phyloP scores from a whole-genome alignment of 805 yeast species.

The Ogataea haglerorum region DNA sequence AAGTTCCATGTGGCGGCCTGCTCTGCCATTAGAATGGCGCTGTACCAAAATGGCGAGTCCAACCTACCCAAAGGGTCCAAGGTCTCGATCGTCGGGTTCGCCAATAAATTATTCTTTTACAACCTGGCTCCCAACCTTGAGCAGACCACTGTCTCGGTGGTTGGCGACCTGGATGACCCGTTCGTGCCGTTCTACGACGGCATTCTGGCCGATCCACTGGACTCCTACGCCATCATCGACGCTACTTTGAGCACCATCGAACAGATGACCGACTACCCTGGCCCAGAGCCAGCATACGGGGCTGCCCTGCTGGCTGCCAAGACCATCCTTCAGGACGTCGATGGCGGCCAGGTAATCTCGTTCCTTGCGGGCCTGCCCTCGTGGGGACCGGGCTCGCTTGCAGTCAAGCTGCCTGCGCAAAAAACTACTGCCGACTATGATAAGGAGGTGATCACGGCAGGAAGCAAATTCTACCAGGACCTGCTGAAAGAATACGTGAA shows the following conservation, averaged over 20 bases:
- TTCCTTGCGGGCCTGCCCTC: slow-evolving; percentile 69
- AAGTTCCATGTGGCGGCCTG: slow-evolving; percentile 62
- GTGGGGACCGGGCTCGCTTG: slow-evolving; percentile 72
- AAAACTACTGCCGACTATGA: slow-evolving; percentile 39
- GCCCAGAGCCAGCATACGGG: slow-evolving; percentile 70
- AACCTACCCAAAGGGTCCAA: slow-evolving; percentile 42
- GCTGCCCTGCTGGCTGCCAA: slow-evolving; percentile 71
- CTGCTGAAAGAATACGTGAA: slow-evolving; percentile 55
- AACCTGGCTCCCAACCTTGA: slow-evolving; percentile 57
- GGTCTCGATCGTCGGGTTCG: slow-evolving; percentile 74
- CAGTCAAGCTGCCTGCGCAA: slow-evolving; percentile 37
- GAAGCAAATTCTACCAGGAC: slow-evolving; percentile 57
- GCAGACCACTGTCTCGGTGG: slow-evolving; percentile 54
- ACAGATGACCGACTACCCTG: slow-evolving; percentile 37
- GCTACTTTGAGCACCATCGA: slow-evolving; percentile 64
- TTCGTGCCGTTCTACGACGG: slow-evolving; percentile 81
- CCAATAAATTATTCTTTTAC: slow-evolving; percentile 67
- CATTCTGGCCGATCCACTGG: slow-evolving; percentile 74
- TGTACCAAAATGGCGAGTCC: slow-evolving; percentile 35
- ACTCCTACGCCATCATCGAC: slow-evolving; percentile 60
- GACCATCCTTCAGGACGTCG: slow-evolving; percentile 55
- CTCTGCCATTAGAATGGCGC: slow-evolving; percentile 62
- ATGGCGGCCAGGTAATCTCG: slow-evolving; percentile 82
- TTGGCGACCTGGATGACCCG: slow-evolving; percentile 71
- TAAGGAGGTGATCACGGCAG: slow-evolving; percentile 52